Evolutionary conservation across 2,329 filamentous ascomycete species (phyloP).

Genomic region (Fusarium avenaceum): DNA sequence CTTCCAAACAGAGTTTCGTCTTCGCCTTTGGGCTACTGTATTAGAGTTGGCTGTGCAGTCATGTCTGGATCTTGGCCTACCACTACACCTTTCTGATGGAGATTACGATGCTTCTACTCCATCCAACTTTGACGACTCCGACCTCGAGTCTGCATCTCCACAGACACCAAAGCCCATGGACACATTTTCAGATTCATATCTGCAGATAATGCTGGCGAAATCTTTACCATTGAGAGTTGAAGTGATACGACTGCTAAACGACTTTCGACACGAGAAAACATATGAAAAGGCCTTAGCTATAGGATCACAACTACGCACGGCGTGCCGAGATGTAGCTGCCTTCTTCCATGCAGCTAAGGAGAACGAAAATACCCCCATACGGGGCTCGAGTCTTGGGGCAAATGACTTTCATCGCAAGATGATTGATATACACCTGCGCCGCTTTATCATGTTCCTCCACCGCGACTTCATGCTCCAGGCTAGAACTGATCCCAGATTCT

Average conservation of each 20-base stretch:
- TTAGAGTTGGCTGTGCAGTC: conserved; percentile 44
- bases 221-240: conserved; percentile 42
- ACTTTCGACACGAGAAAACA: conserved; percentile 39
- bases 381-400: conserved; percentile 20
- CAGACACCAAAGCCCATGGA: conserved; percentile 11
- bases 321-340: conserved; percentile 42
- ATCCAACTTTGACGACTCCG: conserved; percentile 44
- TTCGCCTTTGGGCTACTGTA: conserved; percentile 46
- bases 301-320: conserved; percentile 38
- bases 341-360: conserved; percentile 39
- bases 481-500: conserved; percentile 41
- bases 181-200: conserved; percentile 42
- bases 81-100: conserved; percentile 33
- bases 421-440: conserved; percentile 45
- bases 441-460: conserved; percentile 48
- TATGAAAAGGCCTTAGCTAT: conserved; percentile 42
- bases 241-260: conserved; percentile 42
- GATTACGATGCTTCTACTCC: conserved; percentile 42
- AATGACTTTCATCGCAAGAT: conserved; percentile 45
- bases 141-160: conserved; percentile 31
- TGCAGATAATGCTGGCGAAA: conserved; percentile 43
- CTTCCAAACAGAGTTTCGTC: conserved; percentile 40
- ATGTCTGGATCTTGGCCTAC: conserved; percentile 44
- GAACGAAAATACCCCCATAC: not conserved
- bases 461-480: conserved; percentile 49